Conservation (phyloP, 495 filamentous ascomycete species). For the Letharia columbiana region DNA sequence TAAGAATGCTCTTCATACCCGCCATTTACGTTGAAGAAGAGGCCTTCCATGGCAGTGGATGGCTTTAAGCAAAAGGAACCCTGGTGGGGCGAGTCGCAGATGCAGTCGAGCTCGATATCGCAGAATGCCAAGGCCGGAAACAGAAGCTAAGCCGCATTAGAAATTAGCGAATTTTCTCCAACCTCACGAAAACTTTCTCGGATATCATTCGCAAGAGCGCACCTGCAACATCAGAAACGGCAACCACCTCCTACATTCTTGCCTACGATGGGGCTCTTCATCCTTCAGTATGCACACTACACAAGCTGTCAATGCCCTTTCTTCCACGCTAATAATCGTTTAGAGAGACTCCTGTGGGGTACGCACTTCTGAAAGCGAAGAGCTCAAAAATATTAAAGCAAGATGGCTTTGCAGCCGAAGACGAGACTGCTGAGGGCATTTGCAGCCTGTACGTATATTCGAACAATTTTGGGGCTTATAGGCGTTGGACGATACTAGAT, state of each 20-base stretch:
- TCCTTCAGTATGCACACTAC: constrained; percentile 22
- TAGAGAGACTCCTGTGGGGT: constrained; percentile 90
- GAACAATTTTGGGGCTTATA: constrained; percentile 7
- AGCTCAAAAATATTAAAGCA: constrained; percentile 95
- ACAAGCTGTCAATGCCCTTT: constrained; percentile 39
- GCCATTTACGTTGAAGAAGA: constrained; percentile 92
- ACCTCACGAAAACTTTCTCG: constrained; percentile 17
- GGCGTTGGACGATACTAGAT: background rate
- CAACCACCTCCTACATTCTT: constrained; percentile 5
- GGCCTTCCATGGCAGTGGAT: constrained; percentile 67
- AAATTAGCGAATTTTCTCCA: constrained; percentile 4
- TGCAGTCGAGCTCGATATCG: background rate
- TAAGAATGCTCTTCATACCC: constrained; percentile 50
- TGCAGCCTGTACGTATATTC: constrained; percentile 64
- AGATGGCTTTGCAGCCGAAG: constrained; percentile 64
- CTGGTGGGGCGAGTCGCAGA: background rate
- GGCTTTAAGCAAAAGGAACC: background rate
- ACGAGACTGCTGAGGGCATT: constrained; percentile 73
- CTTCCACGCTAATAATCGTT: constrained; percentile 53
- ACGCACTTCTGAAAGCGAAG: constrained; percentile 93
- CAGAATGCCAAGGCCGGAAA: background rate
- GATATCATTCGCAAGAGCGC: constrained; percentile 14
- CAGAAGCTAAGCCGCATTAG: constrained; percentile 5
- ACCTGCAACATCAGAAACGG: background rate
- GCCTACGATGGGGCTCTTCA: constrained; percentile 21